A percentile compares a stretch with the other conserved stretches of the same genome.
Conservation (phyloP, 164 flowering plant species). For the Nymphaea thermarum region DNA sequence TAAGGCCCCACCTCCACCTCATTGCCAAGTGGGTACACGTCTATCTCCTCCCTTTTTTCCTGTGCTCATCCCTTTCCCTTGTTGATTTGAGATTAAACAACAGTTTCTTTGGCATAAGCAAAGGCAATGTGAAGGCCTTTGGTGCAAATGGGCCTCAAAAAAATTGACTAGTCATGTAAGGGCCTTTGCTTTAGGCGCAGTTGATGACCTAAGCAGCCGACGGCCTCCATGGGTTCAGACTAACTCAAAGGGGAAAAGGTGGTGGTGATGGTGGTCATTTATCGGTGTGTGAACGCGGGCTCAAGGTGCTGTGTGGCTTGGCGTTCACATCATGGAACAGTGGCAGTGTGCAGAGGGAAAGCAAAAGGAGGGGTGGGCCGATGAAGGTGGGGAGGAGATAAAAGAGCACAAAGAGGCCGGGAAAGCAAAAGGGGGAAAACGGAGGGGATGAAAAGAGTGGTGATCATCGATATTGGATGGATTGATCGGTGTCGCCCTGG, state of each 20-base stretch:
- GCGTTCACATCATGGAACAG: not conserved
- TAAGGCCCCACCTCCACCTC: not conserved
- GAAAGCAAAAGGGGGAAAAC: not conserved
- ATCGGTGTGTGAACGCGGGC: not conserved
- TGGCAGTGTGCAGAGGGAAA: not conserved
- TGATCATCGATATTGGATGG: not conserved
- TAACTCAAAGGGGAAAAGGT: not conserved
- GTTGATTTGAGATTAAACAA: not conserved
- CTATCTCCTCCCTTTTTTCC: not conserved
- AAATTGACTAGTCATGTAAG: not conserved
- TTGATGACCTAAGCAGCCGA: not conserved
- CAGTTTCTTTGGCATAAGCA: not conserved
- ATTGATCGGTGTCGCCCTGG: not conserved
- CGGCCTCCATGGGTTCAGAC: not conserved
- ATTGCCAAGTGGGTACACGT: not conserved
- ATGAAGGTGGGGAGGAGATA: no score
- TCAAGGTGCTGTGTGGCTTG: not conserved
- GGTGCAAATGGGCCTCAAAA: not conserved
- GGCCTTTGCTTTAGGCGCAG: no score
- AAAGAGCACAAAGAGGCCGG: not conserved
- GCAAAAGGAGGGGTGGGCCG: not conserved
- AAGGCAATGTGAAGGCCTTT: not conserved
- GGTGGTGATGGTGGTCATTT: not conserved
- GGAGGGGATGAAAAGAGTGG: not conserved
- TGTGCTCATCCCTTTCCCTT: not conserved